Base-by-base conservation (phyloP, 78 protist species). In the Bigelowiella natans region DNA sequence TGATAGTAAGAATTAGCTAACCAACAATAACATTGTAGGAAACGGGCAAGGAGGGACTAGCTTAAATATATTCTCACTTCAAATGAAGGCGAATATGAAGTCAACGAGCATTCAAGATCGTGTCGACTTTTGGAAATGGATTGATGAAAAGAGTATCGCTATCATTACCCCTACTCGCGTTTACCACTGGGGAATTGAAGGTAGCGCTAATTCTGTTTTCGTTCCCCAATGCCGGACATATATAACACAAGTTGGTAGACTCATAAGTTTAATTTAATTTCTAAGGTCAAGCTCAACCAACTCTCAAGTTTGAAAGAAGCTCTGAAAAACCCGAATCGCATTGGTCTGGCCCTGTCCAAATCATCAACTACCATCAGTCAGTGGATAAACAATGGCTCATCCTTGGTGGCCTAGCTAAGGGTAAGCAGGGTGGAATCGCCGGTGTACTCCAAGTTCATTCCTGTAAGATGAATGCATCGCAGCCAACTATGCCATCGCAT, bases 161-260 rank as follows among this genome's bases (percentile, higher is more conserved):
- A 39, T 99, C 29, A 98, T 98, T n/a, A 98, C 99, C n/a, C 89
- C 89, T 36, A 92, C 86, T 0, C 91, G 98, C n/a, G 99, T 97
- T 29, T 98, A 92, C 94, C 99, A 99, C 94, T 98, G 99, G 99
- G 1, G 94, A 28, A 90, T 97, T 89, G 99, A 96, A 26, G 98
- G 96, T 31, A n/a, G n/a, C n/a, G n/a, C n/a, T n/a, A n/a, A n/a
- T n/a, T n/a, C n/a, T n/a, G n/a, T n/a, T n/a, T n/a, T n/a, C n/a
- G n/a, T n/a, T n/a, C n/a, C n/a, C n/a, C n/a, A n/a, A n/a, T n/a
- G n/a, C n/a, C n/a, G n/a, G n/a, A n/a, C n/a, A n/a, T n/a, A n/a
- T n/a, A n/a, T n/a, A n/a, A n/a, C n/a, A n/a, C n/a, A n/a, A n/a
- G n/a, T n/a, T n/a, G n/a, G n/a, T n/a, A n/a, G n/a, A n/a, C n/a